Evolutionary conservation across 768 basidiomycete genomes (phyloP).

Genomic region (Lactarius evosmus): DNA sequence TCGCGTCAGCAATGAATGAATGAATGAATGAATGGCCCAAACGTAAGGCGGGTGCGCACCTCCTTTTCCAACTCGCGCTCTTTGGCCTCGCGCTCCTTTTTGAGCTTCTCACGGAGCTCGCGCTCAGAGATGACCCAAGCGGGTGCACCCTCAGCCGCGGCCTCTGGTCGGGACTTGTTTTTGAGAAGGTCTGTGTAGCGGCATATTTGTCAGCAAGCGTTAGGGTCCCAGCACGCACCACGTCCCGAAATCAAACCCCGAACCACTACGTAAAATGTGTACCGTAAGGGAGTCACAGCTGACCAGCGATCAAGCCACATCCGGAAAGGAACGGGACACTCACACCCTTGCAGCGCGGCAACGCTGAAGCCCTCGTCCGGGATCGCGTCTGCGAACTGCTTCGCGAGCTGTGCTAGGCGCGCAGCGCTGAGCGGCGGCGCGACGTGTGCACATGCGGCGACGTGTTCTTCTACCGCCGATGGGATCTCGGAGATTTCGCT

Average conservation of each 20-base stretch:
- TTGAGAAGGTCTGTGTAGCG: constrained; percentile 61
- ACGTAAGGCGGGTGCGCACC: constrained; percentile 46
- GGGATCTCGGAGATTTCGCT: constrained; percentile 51
- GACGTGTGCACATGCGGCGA: constrained; percentile 55
- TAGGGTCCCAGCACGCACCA: constrained; percentile 27
- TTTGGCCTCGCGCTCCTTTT: constrained; percentile 68
- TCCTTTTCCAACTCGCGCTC: constrained; percentile 65
- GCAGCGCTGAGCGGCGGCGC: constrained; percentile 62
- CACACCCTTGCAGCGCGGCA: constrained; percentile 87
- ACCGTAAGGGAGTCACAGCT: constrained; percentile 23
- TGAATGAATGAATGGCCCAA: constrained; percentile 14
- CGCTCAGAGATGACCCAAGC: constrained; percentile 76
- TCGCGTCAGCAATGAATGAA: constrained; percentile 15
- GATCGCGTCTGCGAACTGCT: constrained; percentile 74
- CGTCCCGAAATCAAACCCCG: constrained; percentile 18
- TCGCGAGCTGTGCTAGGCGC: constrained; percentile 65
- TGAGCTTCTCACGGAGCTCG: constrained; percentile 68
- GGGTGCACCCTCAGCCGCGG: constrained; percentile 61
- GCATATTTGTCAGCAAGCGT: constrained; percentile 29
- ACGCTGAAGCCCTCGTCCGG: constrained; percentile 87
- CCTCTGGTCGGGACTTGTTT: constrained; percentile 80
- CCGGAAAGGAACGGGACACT: constrained; percentile 38
- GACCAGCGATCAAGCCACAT: constrained; percentile 27
- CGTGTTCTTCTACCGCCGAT: constrained; percentile 60
- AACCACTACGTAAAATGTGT: constrained; percentile 15